Evolutionary conservation across 2,329 filamentous ascomycete species (phyloP), one percentile per base, ranked within the genome.

Genomic region (Botrytis cinerea): DNA sequence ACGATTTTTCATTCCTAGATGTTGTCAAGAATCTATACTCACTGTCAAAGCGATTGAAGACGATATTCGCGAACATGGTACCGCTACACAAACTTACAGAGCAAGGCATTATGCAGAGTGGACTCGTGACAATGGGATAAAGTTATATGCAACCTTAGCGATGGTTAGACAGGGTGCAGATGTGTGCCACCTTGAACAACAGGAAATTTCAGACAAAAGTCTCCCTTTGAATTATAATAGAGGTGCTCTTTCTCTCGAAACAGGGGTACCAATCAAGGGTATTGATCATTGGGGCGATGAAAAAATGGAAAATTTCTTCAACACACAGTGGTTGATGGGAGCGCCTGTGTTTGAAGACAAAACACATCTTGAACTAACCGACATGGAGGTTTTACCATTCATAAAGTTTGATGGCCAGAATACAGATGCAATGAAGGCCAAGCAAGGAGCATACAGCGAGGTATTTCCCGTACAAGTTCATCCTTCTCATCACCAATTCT

Each of bases 401-500:
- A 40, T 78, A 22, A 48, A 28, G 4, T 63, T 77, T 4, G 66
- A 73, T 18, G 18, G 48, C 48, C 25, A 14, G 0, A 5, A 45
- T 9, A 22, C 2, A 12, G 67, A 72, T 18, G 48, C 28, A 22
- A 62, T 59, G n/a, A 18, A 57, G 5, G 18, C 54, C 45, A 77
- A 75, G 62, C 72, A 75, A 63, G 78, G 77, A 4, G 76, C 75
- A 2, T 79, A 75, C 48, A 75, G 78, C 32, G 72, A 75, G 14
- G 77, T 79, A 0, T 79, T 63, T n/a, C 51, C 72, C 8, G 76
- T 77, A 1, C 32, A 62, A 22, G 63, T 78, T 16, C 77, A 78
- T 70, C 72, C 74, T 18, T 73, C 76, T 32, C 78, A 79, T 69
- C 77, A 79, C n/a, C n/a, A 72, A 0, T 75, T 78, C 43, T 77